These are phyloP conservation scores for Pugionium cornutum DNA, from an alignment of 345 rosid species.

Conservation along the genomic window DNA sequence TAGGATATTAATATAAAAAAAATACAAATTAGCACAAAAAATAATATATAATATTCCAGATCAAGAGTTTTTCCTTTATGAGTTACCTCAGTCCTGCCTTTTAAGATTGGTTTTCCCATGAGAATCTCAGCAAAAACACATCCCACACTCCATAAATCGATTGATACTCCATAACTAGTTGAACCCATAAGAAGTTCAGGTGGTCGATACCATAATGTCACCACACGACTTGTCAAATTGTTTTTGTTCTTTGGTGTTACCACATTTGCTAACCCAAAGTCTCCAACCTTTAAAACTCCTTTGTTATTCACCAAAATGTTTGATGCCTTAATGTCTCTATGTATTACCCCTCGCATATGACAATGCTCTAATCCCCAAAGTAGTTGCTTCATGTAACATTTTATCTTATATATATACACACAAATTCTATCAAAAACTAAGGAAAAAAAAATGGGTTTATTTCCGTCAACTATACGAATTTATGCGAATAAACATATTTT, in stretches of 20 bases:
- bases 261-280: constrained; percentile 72
- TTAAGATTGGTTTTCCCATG: constrained; percentile 63
- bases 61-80: background rate
- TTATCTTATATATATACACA: constrained; percentile 42
- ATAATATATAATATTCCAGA: too few species aligned
- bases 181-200: constrained; percentile 89
- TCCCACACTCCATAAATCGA: constrained; percentile 81
- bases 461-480: too few species aligned
- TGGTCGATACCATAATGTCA: constrained; percentile 82
- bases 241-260: constrained; percentile 50
- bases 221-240: constrained; percentile 73
- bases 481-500: too few species aligned
- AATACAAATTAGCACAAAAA: too few species aligned
- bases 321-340: constrained; percentile 70
- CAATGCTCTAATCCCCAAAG: constrained; percentile 70
- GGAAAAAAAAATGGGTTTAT: too few species aligned
- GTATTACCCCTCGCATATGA: constrained; percentile 68
- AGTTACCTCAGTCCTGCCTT: constrained; percentile 77
- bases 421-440: too few species aligned
- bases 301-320: constrained; percentile 72
- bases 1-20: too few species aligned
- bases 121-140: constrained; percentile 74
- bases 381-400: constrained; percentile 83
- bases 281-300: constrained; percentile 68
- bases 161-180: constrained; percentile 63